These are phyloP conservation scores for Venturia aucupariae DNA, from an alignment of 2,329 filamentous ascomycete genomes.

Conservation along the genomic window DNA sequence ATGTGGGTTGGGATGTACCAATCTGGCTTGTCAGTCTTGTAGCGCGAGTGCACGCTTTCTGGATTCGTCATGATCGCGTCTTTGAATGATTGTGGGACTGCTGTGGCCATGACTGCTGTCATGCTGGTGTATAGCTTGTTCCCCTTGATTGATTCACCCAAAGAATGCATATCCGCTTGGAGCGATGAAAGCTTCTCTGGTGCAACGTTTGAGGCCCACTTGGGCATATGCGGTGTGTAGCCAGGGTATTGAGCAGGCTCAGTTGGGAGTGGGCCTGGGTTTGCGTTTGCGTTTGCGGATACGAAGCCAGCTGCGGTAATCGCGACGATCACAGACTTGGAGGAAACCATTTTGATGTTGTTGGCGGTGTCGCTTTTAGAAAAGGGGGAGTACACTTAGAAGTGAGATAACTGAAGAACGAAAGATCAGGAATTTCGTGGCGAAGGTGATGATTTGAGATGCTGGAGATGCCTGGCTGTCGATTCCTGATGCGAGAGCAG, in stretches of 20 bases:
- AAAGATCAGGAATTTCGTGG: not conserved
- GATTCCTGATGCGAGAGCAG: not conserved
- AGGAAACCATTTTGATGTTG: conserved; percentile 5
- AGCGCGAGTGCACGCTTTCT: not conserved
- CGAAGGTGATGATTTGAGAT: not conserved
- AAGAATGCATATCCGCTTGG: conserved; percentile 1
- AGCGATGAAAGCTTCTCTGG: conserved; percentile 7
- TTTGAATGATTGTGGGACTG: conserved; percentile 1
- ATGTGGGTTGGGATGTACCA: not conserved
- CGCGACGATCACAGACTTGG: not conserved
- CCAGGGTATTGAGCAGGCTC: not conserved
- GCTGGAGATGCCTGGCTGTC: not conserved
- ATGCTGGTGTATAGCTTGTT: conserved; percentile 6
- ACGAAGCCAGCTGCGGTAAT: not conserved
- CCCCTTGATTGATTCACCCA: not conserved
- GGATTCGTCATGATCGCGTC: conserved; percentile 9
- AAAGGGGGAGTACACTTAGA: not conserved
- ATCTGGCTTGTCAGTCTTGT: conserved; percentile 4
- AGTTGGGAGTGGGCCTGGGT: not conserved
- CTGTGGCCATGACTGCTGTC: conserved; percentile 10
- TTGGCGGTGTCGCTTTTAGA: too few relatives aligned
- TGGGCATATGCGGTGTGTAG: not conserved
- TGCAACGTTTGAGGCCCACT: not conserved
- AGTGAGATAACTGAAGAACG: not conserved
- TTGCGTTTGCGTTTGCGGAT: not conserved